Evolutionary conservation across 352 stramenopile species (phyloP), one percentile per base, ranked within the genome.

Genomic region (Peronosclerospora sorghi): DNA sequence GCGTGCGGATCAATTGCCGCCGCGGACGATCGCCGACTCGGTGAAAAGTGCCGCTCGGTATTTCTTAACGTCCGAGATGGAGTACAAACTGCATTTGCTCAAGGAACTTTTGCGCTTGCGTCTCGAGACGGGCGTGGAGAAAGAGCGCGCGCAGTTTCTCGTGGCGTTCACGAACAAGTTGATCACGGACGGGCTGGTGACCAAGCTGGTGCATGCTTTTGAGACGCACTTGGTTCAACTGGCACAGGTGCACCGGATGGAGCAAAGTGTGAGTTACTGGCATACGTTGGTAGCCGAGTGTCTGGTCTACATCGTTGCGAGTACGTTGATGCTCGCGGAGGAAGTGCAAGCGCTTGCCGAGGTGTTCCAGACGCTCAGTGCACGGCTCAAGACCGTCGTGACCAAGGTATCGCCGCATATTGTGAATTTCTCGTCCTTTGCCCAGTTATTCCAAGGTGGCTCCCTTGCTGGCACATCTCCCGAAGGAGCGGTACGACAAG

Each of bases 341-440:
- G 79, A 91, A 51, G 60, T 83, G 21, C 57, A 69, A 28, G 50
- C 70, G 44, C 52, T 86, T 24, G 72, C 54, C 0, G 42, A 69
- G 37, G 49, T 80, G 18, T 44, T 87, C 4, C 65, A 82, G 47
- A 59, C 58, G 37, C 56, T 88, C 7, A 84, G 72, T 44, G 52
- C 54, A 27, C 73, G 70, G 4, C 50, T 88, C 6, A 70, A 87
- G 34, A 40, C 55, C 0, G 62, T 68, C 17, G 68, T 87, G 23
- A 56, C 73, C 1, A 83, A 85, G 46, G 70, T 91, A 5, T 85
- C 79, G 18, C 73, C 76, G 36, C 73, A 89, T 46, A 86, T 89
- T 51, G 73, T 89, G 17, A 89, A 89, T 55, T 52, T 88, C 0
- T 81, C 73, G 41, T 78, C 73, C 35, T 82, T 86, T 41, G 54